Evolutionary conservation across 352 stramenopile species (phyloP), one percentile per base, ranked within the genome.

Genomic region (Phytophthora foliorum): DNA sequence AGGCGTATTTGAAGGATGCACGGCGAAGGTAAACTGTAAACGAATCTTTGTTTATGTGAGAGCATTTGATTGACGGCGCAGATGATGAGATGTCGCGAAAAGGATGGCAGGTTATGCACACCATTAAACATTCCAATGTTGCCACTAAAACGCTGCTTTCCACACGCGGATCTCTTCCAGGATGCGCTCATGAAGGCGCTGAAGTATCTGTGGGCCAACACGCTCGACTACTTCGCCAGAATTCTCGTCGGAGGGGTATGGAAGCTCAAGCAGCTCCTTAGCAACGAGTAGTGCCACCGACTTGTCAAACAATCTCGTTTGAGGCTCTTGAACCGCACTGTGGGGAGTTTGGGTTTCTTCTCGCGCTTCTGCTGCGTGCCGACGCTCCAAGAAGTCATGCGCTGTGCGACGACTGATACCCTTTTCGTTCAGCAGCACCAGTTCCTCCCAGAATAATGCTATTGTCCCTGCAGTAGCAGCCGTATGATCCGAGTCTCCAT

Each of bases 401-500:
- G 76, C 81, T 42, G 67, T 66, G 8, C 56, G 27, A 29, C 81
- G 81, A 29, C 54, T 57, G 42, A 78, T 52, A 14, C n/a, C 19
- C 9, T 61, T 77, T 29, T 71, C 76, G 22, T 88, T 80, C 56
- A 90, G 31, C 32, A 78, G 17, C 21, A 89, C 78, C 1, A 63
- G 38, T 49, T 84, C 74, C 7, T 57, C 38, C 83, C 83, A 92
- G 45, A 92, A 92, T 2, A 55, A 53, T 13, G 68, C 44, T 7
- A 39, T n/a, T 22, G 49, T 14, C 32, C 3, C 34, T 24, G 6
- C 11, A 24, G 10, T 55, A 19, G 14, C 19, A 9, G 11, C 41
- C 6, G 24, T 39, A 49, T 29, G 0, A 24, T 49, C n/a, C 24
- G 50, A 56, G 29, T 63, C 67, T 8, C 72, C 72, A 24, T 78